Percentiles rank a stretch among this genome's conserved stretches.
Conservation (phyloP, 352 stramenopile species). For the Globisporangium middletonii region DNA sequence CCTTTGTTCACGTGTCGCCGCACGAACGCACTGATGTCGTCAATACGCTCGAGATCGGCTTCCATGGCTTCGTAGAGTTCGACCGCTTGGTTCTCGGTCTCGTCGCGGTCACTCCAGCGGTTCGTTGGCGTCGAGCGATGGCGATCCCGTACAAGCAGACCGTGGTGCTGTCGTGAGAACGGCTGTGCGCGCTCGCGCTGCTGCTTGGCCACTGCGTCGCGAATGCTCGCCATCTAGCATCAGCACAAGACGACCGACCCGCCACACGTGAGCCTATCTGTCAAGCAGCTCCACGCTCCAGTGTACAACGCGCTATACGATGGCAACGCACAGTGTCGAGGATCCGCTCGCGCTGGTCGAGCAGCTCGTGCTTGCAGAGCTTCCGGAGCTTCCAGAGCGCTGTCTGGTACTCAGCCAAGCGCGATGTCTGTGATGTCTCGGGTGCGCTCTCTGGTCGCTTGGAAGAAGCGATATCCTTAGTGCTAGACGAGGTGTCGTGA, state of each 20-base stretch:
- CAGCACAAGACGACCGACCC: background rate
- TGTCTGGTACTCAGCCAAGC: slow-evolving; percentile 28
- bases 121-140: background rate
- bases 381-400: slow-evolving; percentile 54
- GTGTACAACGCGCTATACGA: too few species aligned
- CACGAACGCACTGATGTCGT: slow-evolving; percentile 41
- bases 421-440: background rate
- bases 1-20: slow-evolving; percentile 37
- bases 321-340: slow-evolving; percentile 22
- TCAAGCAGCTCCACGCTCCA: background rate
- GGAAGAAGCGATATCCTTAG: background rate
- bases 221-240: too few species aligned
- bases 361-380: slow-evolving; percentile 52
- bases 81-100: slow-evolving; percentile 10
- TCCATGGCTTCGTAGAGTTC: slow-evolving; percentile 46
- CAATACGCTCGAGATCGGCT: slow-evolving; percentile 45
- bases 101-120: background rate
- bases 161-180: too few species aligned
- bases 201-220: too few species aligned
- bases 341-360: slow-evolving; percentile 37
- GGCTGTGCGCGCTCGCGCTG: too few species aligned
- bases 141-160: too few species aligned
- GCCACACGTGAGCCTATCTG: background rate
- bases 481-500: background rate
- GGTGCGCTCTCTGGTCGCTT: background rate